These are phyloP conservation scores for Myxozyma udenii DNA, from an alignment of 805 yeast genomes.

Conservation along the genomic window DNA sequence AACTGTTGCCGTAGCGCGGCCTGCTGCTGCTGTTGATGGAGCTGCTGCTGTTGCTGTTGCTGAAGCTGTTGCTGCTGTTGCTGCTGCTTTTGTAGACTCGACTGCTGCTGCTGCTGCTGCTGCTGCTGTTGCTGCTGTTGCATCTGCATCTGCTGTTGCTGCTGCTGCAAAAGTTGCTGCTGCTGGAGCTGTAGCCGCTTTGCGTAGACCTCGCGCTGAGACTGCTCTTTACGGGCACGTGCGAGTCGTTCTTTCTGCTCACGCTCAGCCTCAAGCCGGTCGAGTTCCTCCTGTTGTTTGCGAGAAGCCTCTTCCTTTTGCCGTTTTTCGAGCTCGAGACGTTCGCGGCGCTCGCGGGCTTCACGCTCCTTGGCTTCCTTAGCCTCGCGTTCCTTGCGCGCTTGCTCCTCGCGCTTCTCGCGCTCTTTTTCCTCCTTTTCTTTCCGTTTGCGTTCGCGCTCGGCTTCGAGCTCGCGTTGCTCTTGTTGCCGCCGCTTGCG, in stretches of 20 bases:
- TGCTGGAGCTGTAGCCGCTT: constrained; percentile 27
- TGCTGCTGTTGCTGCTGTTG: constrained; percentile 14
- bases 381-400: constrained; percentile 23
- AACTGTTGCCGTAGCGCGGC: neutral
- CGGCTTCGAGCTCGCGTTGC: constrained; percentile 26
- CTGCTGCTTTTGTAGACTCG: constrained; percentile 3
- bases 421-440: constrained; percentile 30
- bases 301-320: constrained; percentile 13
- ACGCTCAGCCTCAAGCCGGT: constrained; percentile 19
- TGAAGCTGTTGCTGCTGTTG: constrained; percentile 14
- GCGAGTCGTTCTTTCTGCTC: constrained; percentile 25
- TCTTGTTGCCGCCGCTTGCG: constrained; percentile 25
- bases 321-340: constrained; percentile 21
- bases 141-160: constrained; percentile 14
- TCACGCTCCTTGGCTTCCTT: constrained; percentile 21
- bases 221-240: constrained; percentile 25
- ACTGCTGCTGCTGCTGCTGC: constrained; percentile 13
- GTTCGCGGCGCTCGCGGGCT: constrained; percentile 19
- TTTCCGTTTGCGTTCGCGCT: constrained; percentile 20
- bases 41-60: constrained; percentile 4
- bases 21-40: neutral
- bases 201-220: constrained; percentile 19
- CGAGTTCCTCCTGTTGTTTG: constrained; percentile 22
- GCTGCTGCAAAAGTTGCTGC: constrained; percentile 23
- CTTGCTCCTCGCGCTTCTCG: constrained; percentile 20